phyloP scores from a whole-genome alignment of 768 basidiomycete species.

The Daedaleopsis sinensis region DNA sequence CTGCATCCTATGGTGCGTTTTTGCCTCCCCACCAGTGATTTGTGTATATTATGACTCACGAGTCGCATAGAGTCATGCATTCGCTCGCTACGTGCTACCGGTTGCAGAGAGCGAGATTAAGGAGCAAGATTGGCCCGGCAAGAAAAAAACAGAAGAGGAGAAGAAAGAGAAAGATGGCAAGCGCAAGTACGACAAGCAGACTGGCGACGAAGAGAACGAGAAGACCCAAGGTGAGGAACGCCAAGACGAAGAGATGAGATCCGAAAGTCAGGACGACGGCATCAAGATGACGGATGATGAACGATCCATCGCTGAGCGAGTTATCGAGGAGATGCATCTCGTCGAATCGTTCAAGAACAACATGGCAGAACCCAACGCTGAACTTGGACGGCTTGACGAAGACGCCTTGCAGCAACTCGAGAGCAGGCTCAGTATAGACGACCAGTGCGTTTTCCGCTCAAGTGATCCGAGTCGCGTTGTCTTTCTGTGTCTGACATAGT shows the following conservation, averaged over 20 bases:
- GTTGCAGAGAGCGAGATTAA: slow-evolving; percentile 19
- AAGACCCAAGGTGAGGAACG: neutral
- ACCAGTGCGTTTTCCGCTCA: slow-evolving; percentile 18
- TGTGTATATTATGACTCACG: neutral
- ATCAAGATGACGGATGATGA: slow-evolving; percentile 9
- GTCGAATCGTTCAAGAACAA: slow-evolving; percentile 20
- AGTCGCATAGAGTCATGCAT: slow-evolving; percentile 20
- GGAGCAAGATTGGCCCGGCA: slow-evolving; percentile 22
- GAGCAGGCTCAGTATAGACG: slow-evolving; percentile 22
- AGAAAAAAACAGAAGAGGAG: slow-evolving; percentile 1
- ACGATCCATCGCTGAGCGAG: slow-evolving; percentile 3
- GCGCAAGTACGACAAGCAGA: neutral
- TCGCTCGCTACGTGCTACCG: slow-evolving; percentile 25
- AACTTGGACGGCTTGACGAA: slow-evolving; percentile 20
- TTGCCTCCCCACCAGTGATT: neutral
- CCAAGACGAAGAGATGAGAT: neutral
- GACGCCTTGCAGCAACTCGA: slow-evolving; percentile 22
- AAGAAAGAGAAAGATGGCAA: neutral
- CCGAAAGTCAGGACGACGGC: neutral
- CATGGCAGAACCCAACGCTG: slow-evolving; percentile 3
- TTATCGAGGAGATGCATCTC: slow-evolving; percentile 17
- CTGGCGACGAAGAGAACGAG: neutral
- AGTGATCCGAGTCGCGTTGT: neutral
- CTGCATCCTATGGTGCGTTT: slow-evolving; percentile 3
- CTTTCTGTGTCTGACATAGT: neutral